Evolutionary conservation across 2,329 filamentous ascomycete genomes (phyloP), one percentile per base, ranked within the genome.

Genomic region (Aplosporella prunicola): DNA sequence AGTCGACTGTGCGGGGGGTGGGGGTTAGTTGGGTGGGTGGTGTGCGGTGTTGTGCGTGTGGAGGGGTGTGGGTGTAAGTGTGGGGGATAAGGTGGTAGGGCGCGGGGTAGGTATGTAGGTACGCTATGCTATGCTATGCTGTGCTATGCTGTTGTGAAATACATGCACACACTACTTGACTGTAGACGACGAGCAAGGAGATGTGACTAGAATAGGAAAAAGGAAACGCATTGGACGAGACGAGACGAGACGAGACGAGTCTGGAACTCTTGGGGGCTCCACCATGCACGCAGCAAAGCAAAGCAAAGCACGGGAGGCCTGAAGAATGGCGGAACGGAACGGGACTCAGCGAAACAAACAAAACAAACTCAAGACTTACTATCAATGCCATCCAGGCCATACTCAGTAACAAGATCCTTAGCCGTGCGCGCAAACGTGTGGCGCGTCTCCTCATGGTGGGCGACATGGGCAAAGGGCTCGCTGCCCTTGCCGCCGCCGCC

Each of bases 351-450:
- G 22, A 24, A 24, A 24, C n/a, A n/a, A 24, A 24, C 8, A 24
- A 33, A 17, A 49, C 72, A 55, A 63, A 88, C 83, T 78, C 55
- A 91, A 78, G 17, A 51, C 72, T 56, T 63, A 88, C 83, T 78
- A 55, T 91, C 84, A 45, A 91, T 79, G 16, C 80, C 80, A 52
- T 85, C 78, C 8, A 85, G 68, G 1, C 76, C 78, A 34, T 79
- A 86, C 16, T 77, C 72, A 43, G 84, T 74, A 10, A 88, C 74
- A 30, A 91, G 61, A 3, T 68, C 72, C 43, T 71, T 67, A 9
- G 80, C 80, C 7, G 79, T 80, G 40, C 71, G 67, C 13, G 75
- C 81, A 66, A 91, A 88, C 47, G 72, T 80, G 49, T 84, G 75
- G 40, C 82, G 68, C 4, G 71, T 60, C 9, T 71, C 55, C 17